Conservation (phyloP, 192 early-diverging fungal genomes). For the Coemansia brasiliensis region DNA sequence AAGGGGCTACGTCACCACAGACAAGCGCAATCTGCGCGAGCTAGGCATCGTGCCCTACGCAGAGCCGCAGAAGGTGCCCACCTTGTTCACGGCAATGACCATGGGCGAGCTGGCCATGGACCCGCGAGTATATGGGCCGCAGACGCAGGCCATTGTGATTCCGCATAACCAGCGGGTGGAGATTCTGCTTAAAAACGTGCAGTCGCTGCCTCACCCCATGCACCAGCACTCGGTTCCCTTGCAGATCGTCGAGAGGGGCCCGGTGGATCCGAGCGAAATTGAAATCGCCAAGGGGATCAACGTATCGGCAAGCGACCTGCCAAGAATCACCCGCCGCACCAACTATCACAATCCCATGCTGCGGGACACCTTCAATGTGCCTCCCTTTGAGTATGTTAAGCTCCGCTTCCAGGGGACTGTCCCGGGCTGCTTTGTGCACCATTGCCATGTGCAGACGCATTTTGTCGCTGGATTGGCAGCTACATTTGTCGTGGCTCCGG, state of each 20-base stretch:
- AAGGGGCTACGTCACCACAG: not conserved
- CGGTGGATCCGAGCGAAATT: slow-evolving; percentile 10
- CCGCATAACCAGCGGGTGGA: slow-evolving; percentile 63
- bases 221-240: slow-evolving; percentile 81
- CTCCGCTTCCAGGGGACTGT: slow-evolving; percentile 76
- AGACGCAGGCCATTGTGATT: slow-evolving; percentile 61
- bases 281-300: not conserved
- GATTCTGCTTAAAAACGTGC: slow-evolving; percentile 67
- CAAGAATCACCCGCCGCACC: too few relatives aligned
- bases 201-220: slow-evolving; percentile 65
- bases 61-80: slow-evolving; percentile 39
- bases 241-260: slow-evolving; percentile 68
- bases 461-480: slow-evolving; percentile 68
- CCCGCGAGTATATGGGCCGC: slow-evolving; percentile 60
- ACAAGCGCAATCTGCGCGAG: not conserved
- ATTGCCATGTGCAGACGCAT: slow-evolving; percentile 68
- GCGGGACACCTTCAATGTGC: slow-evolving; percentile 71
- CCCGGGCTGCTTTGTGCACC: slow-evolving; percentile 77
- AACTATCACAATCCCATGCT: slow-evolving; percentile 26
- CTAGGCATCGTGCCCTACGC: not conserved
- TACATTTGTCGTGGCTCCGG: slow-evolving; percentile 69
- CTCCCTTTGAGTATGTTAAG: slow-evolving; percentile 57
- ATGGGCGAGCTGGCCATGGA: slow-evolving; percentile 53
- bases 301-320: not conserved
- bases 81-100: slow-evolving; percentile 62